Evolutionary conservation across 495 filamentous ascomycete species (phyloP).

Genomic region (Neurospora sp.): DNA sequence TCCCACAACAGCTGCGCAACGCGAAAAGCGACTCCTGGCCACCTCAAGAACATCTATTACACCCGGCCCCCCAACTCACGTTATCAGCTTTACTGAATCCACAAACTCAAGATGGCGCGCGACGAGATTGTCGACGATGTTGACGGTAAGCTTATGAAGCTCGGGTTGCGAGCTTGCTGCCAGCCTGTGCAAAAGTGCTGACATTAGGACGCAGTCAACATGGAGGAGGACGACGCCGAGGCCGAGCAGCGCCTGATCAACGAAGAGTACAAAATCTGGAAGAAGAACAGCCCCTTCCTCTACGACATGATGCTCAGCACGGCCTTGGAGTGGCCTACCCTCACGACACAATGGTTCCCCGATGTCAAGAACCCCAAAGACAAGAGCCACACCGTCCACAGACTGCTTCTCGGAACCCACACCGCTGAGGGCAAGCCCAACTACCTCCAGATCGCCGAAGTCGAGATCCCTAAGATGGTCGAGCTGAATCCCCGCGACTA

Average conservation of each 20-base stretch:
- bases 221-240: constrained; percentile 58
- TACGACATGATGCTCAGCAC: constrained; percentile 94
- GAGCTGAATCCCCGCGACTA: constrained; percentile 67
- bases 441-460: constrained; percentile 88
- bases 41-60: not conserved
- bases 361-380: constrained; percentile 80
- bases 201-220: constrained; percentile 30
- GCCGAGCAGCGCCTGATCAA: constrained; percentile 78
- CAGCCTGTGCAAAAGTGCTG: not conserved
- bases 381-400: constrained; percentile 80
- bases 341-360: constrained; percentile 97
- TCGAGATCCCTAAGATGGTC: constrained; percentile 77
- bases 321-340: constrained; percentile 93
- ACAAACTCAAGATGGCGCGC: constrained; percentile 27
- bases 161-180: not conserved
- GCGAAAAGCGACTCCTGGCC: not conserved
- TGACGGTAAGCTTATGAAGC: constrained; percentile 30
- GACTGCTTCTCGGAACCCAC: constrained; percentile 88
- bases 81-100: not conserved
- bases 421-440: constrained; percentile 81
- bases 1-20: not conserved
- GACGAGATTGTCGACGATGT: constrained; percentile 41
- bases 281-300: constrained; percentile 97
- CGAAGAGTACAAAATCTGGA: constrained; percentile 99
- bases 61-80: not conserved